phyloP scores from a whole-genome alignment of 192 early-diverging fungal genomes.

The Coemansia sp. region DNA sequence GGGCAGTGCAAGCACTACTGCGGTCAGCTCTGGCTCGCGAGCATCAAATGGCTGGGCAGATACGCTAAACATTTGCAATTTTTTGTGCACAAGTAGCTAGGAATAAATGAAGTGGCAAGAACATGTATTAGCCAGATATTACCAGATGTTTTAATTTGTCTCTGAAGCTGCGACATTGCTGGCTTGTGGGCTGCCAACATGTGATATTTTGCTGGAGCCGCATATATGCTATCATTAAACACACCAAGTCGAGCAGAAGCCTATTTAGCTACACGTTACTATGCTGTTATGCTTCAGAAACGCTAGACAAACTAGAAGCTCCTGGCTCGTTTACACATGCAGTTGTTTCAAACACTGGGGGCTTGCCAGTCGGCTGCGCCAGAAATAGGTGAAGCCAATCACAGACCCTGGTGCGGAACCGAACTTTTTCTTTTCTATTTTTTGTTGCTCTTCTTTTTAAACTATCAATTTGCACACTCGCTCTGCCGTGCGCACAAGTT shows the following conservation, averaged over 20 bases:
- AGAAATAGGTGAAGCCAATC: background rate
- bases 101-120: background rate
- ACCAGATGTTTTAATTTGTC: background rate
- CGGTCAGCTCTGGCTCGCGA: slow-evolving; percentile 48
- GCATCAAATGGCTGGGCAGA: slow-evolving; percentile 27
- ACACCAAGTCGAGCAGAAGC: too few species aligned
- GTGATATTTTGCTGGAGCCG: background rate
- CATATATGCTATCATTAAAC: too few species aligned
- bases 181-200: background rate
- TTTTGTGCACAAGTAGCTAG: background rate
- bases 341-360: too few species aligned
- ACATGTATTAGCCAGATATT: background rate
- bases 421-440: background rate
- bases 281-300: too few species aligned
- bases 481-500: background rate
- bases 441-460: background rate
- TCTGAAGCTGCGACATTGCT: background rate
- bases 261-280: too few species aligned
- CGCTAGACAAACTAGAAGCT: too few species aligned
- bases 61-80: slow-evolving; percentile 28
- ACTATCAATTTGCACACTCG: background rate
- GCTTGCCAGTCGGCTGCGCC: background rate
- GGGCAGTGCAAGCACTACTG: slow-evolving; percentile 42
- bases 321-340: too few species aligned
- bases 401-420: background rate